Evolutionary conservation across 345 rosid species (phyloP).

Genomic region (Streptanthus diversifolius): DNA sequence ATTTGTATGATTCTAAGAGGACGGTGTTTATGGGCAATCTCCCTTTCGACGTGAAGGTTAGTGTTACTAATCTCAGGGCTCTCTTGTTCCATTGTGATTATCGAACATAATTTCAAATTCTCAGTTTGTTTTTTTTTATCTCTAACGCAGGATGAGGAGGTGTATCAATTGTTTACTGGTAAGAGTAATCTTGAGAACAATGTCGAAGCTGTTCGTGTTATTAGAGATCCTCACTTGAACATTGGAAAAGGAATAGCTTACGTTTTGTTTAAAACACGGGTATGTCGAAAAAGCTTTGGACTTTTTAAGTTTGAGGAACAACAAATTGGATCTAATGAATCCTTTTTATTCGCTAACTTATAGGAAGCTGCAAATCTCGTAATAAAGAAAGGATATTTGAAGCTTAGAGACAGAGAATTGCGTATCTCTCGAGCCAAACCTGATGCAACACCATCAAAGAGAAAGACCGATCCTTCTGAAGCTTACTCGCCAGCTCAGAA

Average conservation of each 20-base stretch:
- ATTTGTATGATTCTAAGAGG: slow-evolving; percentile 73
- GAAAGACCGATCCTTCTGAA: slow-evolving; percentile 42
- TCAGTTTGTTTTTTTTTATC: not conserved
- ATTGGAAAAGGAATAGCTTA: slow-evolving; percentile 96
- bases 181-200: slow-evolving; percentile 53
- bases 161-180: slow-evolving; percentile 72
- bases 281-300: slow-evolving; percentile 20
- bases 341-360: not conserved
- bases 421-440: slow-evolving; percentile 57
- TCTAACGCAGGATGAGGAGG: slow-evolving; percentile 73
- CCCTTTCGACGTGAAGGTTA: slow-evolving; percentile 96
- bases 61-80: not conserved
- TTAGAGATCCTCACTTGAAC: slow-evolving; percentile 79
- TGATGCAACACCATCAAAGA: slow-evolving; percentile 67
- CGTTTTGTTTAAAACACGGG: slow-evolving; percentile 82
- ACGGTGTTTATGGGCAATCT: slow-evolving; percentile 91
- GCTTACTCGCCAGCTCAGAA: slow-evolving; percentile 46
- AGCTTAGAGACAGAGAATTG: slow-evolving; percentile 73
- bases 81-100: not conserved
- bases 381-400: slow-evolving; percentile 56
- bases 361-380: slow-evolving; percentile 81
- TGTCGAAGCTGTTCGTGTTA: slow-evolving; percentile 87
- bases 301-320: not conserved
- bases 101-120: not conserved
- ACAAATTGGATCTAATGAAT: not conserved